These are phyloP conservation scores for Leishmania gerbilli DNA, from an alignment of 208 protist genomes.

Conservation along the genomic window DNA sequence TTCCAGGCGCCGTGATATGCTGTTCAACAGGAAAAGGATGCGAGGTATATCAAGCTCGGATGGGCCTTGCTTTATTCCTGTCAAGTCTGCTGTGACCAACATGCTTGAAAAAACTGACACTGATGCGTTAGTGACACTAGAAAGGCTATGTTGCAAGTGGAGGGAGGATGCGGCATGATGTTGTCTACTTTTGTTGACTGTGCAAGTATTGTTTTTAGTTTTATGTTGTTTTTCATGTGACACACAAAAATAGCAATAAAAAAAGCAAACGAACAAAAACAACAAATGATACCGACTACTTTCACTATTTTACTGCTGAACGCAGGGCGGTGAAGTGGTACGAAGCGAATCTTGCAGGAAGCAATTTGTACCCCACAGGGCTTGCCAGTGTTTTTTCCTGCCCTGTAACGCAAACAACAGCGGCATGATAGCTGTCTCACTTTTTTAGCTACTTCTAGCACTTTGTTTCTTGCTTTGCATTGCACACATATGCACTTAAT, in stretches of 20 bases:
- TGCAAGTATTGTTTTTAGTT: not conserved
- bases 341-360: not conserved
- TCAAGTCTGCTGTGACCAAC: conserved; percentile 15
- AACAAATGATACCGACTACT: not conserved
- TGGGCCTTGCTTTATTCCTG: conserved; percentile 42
- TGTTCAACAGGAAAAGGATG: conserved; percentile 57
- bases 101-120: conserved; percentile 26
- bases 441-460: not conserved
- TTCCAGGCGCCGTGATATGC: conserved; percentile 26
- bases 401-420: not conserved
- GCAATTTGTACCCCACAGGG: no score
- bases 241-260: not conserved
- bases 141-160: conserved; percentile 30
- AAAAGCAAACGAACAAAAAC: not conserved
- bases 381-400: not conserved
- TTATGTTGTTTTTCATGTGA: not conserved
- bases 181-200: not conserved
- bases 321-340: not conserved
- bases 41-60: conserved; percentile 16
- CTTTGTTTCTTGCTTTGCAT: not conserved
- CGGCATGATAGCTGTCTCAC: not conserved
- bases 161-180: not conserved
- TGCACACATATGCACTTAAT: not conserved
- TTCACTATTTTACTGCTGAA: not conserved
- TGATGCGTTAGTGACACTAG: conserved; percentile 12